A percentile compares a stretch with the other conserved stretches of the same genome.
Evolutionary conservation across 1,139 yeast genomes (phyloP).

Genomic region (Taiozyma onychis): DNA sequence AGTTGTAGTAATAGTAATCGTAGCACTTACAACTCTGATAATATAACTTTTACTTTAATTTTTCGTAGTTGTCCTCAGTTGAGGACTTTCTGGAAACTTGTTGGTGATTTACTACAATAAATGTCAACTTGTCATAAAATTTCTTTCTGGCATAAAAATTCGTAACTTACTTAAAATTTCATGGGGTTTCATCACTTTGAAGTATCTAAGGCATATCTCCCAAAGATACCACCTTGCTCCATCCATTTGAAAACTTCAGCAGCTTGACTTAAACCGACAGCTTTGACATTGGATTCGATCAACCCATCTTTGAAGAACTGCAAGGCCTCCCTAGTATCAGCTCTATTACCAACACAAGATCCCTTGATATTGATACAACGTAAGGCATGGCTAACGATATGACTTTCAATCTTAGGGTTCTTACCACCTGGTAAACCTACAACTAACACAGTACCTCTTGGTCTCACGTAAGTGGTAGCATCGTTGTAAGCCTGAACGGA

Average conservation of each 20-base stretch:
- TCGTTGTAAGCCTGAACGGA: slow-evolving; percentile 51
- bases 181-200: slow-evolving; percentile 31
- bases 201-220: slow-evolving; percentile 60
- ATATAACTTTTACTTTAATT: no score
- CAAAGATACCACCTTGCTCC: slow-evolving; percentile 54
- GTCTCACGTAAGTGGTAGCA: slow-evolving; percentile 49
- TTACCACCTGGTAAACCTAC: slow-evolving; percentile 53
- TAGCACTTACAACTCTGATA: no score
- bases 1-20: no score
- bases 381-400: slow-evolving; percentile 52
- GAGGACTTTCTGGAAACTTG: no score
- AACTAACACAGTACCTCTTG: slow-evolving; percentile 53
- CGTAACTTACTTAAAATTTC: not conserved
- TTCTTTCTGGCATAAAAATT: no score
- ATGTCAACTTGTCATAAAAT: not conserved
- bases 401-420: slow-evolving; percentile 46
- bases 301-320: slow-evolving; percentile 60
- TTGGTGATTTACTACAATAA: no score
- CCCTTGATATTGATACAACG: slow-evolving; percentile 52
- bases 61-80: no score
- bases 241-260: slow-evolving; percentile 48
- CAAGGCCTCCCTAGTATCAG: slow-evolving; percentile 61
- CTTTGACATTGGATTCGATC: slow-evolving; percentile 53
- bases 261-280: slow-evolving; percentile 51
- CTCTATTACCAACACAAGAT: slow-evolving; percentile 68